phyloP scores from a whole-genome alignment of 176 grass and related monocot genomes.

The Aegilops bicornis region DNA sequence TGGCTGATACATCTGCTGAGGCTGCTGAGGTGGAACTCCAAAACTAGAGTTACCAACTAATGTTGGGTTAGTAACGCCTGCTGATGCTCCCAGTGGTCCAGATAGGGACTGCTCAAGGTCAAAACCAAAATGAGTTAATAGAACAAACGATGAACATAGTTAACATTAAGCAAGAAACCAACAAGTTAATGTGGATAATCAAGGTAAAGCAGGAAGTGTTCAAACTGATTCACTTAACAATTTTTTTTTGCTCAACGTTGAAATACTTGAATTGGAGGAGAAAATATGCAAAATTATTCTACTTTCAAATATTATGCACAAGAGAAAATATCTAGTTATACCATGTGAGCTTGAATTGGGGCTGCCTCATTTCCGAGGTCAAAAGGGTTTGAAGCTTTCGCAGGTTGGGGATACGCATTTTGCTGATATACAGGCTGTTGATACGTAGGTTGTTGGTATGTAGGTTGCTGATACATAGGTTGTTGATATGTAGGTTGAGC shows the following conservation, averaged over 20 bases:
- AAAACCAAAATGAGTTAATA: constrained; percentile 31
- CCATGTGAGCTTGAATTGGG: constrained; percentile 49
- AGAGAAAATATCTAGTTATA: constrained; percentile 26
- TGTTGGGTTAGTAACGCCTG: constrained; percentile 37
- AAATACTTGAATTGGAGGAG: neutral
- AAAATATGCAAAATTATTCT: neutral
- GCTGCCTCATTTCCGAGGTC: constrained; percentile 66
- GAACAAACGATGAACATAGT: constrained; percentile 24
- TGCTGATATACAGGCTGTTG: constrained; percentile 49
- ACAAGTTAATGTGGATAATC: neutral
- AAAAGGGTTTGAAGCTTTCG: constrained; percentile 85
- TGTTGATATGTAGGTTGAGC: constrained; percentile 45
- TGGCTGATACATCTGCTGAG: constrained; percentile 51
- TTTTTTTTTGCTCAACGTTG: neutral
- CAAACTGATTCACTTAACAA: constrained; percentile 15
- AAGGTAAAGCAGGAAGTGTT: constrained; percentile 9
- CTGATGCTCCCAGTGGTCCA: constrained; percentile 41
- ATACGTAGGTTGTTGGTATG: constrained; percentile 38
- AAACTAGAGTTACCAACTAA: constrained; percentile 62
- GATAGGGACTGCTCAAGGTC: constrained; percentile 40
- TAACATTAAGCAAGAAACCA: neutral
- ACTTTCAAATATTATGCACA: constrained; percentile 25
- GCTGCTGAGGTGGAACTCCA: constrained; percentile 57
- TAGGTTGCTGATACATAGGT: constrained; percentile 32
- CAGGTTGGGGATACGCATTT: constrained; percentile 45